Conservation (phyloP, 2,329 filamentous ascomycete genomes). For the Trichophyton schoenleinii region DNA sequence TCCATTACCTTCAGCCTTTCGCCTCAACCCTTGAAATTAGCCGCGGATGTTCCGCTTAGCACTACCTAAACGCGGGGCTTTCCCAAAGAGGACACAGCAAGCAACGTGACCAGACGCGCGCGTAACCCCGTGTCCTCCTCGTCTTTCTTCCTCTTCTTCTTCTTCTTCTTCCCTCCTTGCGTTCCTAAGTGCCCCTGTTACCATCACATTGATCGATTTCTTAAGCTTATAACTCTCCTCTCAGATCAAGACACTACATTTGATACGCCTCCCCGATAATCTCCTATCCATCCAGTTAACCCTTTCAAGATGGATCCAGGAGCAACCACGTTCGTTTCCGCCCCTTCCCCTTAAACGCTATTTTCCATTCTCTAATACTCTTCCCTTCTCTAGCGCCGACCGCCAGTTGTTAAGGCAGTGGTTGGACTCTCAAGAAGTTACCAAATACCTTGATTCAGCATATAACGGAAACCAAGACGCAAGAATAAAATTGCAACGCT, state of each 20-base stretch:
- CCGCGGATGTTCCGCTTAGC: too few species aligned
- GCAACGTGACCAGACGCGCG: too few species aligned
- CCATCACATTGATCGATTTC: too few species aligned
- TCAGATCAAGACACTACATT: not conserved
- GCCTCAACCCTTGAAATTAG: too few species aligned
- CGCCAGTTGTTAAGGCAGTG: not conserved
- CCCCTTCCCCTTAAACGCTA: not conserved
- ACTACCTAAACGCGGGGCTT: too few species aligned
- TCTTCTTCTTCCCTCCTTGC: too few species aligned
- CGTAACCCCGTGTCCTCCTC: too few species aligned
- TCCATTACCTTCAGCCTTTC: too few species aligned
- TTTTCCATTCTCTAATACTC: not conserved
- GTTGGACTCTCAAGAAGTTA: not conserved
- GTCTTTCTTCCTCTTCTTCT: too few species aligned
- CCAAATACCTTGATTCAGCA: not conserved
- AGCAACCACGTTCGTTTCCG: not conserved
- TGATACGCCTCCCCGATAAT: not conserved
- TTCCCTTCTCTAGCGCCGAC: not conserved
- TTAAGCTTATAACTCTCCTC: too few species aligned
- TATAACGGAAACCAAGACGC: not conserved
- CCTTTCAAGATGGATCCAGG: not conserved
- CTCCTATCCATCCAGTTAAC: not conserved
- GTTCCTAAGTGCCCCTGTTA: too few species aligned
- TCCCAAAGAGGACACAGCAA: too few species aligned
- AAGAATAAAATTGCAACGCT: not conserved